Evolutionary conservation across 257 asterid species (phyloP).

Genomic region (Eucommia ulmoides): DNA sequence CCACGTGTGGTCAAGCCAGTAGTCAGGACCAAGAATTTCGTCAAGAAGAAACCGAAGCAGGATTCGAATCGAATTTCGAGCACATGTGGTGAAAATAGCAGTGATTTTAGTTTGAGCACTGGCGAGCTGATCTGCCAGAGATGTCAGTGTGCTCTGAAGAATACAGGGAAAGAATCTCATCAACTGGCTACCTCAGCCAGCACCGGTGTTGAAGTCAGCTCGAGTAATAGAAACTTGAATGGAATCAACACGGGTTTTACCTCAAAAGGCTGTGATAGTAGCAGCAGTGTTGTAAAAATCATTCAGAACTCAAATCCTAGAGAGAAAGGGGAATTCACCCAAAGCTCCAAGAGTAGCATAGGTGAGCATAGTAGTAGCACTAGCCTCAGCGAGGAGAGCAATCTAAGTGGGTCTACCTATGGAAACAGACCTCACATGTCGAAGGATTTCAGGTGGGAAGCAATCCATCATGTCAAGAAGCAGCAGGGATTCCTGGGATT

Average conservation of each 20-base stretch:
- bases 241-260: conserved; percentile 14
- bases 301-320: conserved; percentile 22
- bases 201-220: conserved; percentile 9
- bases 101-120: conserved; percentile 16
- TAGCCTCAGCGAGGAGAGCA: conserved; percentile 73
- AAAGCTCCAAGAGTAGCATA: conserved; percentile 77
- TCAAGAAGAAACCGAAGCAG: conserved; percentile 43
- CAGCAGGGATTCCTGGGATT: conserved; percentile 58
- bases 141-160: conserved; percentile 65
- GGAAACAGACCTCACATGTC: conserved; percentile 87
- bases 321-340: conserved; percentile 62
- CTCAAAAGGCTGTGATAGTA: conserved; percentile 17
- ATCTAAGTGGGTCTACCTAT: conserved; percentile 51
- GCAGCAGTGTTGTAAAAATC: conserved; percentile 19
- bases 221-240: conserved; percentile 12
- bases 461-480: conserved; percentile 39
- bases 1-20: conserved; percentile 50
- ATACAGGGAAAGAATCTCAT: conserved; percentile 20
- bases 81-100: conserved; percentile 14
- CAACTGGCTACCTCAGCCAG: conserved; percentile 12
- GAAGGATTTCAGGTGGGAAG: conserved; percentile 69
- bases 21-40: conserved; percentile 38
- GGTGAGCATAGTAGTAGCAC: conserved; percentile 83
- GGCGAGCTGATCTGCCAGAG: conserved; percentile 55
- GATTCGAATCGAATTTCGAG: conserved; percentile 16